Conservation (phyloP, 2,329 filamentous ascomycete species). For the Erysiphe pulchra region DNA sequence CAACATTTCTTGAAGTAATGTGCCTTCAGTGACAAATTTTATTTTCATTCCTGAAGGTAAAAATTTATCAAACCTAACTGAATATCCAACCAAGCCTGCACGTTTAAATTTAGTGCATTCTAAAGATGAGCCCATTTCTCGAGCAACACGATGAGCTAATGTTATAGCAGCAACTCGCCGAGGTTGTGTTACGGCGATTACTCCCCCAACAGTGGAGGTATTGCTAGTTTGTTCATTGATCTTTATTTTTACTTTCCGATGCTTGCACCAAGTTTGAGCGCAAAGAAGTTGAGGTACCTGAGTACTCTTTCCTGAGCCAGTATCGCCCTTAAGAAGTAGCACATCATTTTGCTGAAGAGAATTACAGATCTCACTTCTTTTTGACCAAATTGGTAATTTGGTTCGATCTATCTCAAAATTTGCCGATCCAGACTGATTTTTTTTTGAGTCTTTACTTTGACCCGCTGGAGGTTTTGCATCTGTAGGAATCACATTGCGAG, state of each 20-base stretch:
- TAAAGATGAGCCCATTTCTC: conserved; percentile 47
- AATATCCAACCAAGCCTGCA: conserved; percentile 54
- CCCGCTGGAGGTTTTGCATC: background rate
- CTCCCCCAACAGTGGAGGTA: conserved; percentile 37
- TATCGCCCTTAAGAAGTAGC: conserved; percentile 74
- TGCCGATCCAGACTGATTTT: background rate
- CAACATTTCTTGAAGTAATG: conserved; percentile 81
- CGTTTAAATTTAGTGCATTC: conserved; percentile 21
- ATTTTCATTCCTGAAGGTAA: conserved; percentile 60
- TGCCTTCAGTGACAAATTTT: conserved; percentile 91
- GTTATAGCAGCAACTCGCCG: conserved; percentile 83
- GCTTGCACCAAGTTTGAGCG: conserved; percentile 52
- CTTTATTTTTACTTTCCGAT: conserved; percentile 24
- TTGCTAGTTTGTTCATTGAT: conserved; percentile 12
- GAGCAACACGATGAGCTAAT: conserved; percentile 63
- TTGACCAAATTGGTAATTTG: conserved; percentile 12
- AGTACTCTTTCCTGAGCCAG: conserved; percentile 88
- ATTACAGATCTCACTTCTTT: conserved; percentile 9
- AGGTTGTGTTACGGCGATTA: conserved; percentile 85
- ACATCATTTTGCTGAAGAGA: conserved; percentile 26
- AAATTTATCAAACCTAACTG: conserved; percentile 78
- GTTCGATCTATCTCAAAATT: conserved; percentile 3
- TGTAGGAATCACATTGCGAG: background rate
- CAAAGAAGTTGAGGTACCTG: conserved; percentile 83
- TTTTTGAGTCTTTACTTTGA: background rate